A percentile compares a stretch with the other conserved stretches of the same genome.
Evolutionary conservation across 1,139 yeast genomes (phyloP).

Genomic region (Blastobotrys aristatus): DNA sequence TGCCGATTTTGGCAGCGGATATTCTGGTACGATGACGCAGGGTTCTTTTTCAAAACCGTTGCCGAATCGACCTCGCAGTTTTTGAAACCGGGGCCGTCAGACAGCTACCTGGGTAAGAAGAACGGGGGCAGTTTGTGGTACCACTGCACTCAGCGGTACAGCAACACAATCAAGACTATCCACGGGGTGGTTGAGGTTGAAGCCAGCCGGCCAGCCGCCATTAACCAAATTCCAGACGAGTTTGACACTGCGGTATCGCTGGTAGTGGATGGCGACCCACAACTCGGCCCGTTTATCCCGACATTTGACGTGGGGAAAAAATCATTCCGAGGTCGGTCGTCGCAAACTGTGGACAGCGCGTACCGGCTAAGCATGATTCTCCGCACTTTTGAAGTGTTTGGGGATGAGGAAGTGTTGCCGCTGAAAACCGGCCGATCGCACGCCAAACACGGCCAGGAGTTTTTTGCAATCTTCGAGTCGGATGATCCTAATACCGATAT

Average conservation of each 20-base stretch:
- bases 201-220: not conserved
- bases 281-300: not conserved
- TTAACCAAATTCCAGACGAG: not conserved
- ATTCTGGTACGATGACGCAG: not conserved
- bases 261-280: constrained; percentile 1
- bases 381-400: not conserved
- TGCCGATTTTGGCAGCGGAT: not conserved
- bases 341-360: not conserved
- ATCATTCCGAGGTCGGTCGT: not conserved
- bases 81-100: not conserved
- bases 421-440: not conserved
- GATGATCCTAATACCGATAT: not conserved
- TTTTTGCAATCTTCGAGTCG: not conserved
- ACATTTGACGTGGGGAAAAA: constrained; percentile 1
- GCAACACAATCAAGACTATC: not conserved
- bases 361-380: not conserved
- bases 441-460: not conserved
- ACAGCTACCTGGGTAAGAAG: not conserved
- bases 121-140: constrained; percentile 3
- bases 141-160: not conserved
- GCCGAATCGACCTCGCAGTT: not conserved
- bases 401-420: constrained; percentile 1
- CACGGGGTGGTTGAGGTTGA: not conserved
- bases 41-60: not conserved
- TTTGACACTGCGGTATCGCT: constrained; percentile 4